Base-by-base conservation (phyloP, 805 yeast species). In the Spathaspora boniae region DNA sequence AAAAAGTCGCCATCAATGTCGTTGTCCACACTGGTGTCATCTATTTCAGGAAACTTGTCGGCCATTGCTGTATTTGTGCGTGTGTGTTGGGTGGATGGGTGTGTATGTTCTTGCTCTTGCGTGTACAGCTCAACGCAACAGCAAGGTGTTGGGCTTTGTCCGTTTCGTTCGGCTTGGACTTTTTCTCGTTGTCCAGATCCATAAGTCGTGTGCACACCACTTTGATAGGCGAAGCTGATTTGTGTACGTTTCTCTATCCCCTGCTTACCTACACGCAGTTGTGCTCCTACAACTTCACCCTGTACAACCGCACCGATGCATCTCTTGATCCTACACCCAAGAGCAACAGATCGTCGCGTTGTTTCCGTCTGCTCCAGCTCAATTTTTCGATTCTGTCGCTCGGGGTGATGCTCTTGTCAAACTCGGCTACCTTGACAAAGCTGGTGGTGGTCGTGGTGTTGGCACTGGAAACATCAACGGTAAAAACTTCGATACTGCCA, bases 11-110 rank as follows among this genome's bases (percentile, higher is more conserved):
- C 46, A 12, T 59, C 73, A 16, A 53, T 57, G 18, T 55, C 64
- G 9, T 57, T 65, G 19, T 46, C 54, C 26, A 48, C 47, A 37
- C 49, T 59, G 41, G 53, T 50, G 29, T 75, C 72, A 35, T 74
- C 80, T 45, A 82, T 66, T 43, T 76, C 87, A 31, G 94, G 93
- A 57, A 78, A 83, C 60, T 82, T 81, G 44, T 84, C 91, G 37
- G 86, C 77, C 86, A 81, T 81, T 29, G 36, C 45, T 31, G 11
- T 16, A 15, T 11, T 22, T 22, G 11, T 5, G 18, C 11, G 6
- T 18, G 11, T 18, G 19, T 20, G 33, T 6, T 29, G 6, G 33
- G 9, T 18, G 33, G 4, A 20, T 29, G 11, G n/a, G 22, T 21
- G 17, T 9, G 14, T 20, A 7, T 23, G 24, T n/a, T 16, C 18